phyloP scores from a whole-genome alignment of 2,329 filamentous ascomycete genomes.

The Davidsoniella australis region DNA sequence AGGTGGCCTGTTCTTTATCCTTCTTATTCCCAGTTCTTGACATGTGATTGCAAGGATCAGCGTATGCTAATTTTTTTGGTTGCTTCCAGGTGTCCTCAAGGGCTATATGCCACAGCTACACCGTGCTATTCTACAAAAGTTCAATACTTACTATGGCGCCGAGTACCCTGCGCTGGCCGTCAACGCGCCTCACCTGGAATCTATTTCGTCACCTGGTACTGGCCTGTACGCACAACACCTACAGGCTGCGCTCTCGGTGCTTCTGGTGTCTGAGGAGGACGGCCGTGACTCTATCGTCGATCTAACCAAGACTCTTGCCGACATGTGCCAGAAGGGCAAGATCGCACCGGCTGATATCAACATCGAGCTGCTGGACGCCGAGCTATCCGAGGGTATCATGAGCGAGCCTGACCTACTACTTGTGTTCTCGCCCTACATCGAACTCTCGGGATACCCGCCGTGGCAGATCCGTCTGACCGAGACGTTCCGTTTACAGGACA shows the following conservation, averaged over 20 bases:
- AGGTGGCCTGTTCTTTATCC: slow-evolving; percentile 17
- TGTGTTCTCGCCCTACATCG: slow-evolving; percentile 68
- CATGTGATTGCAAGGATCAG: too few species aligned
- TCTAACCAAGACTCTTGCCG: slow-evolving; percentile 78
- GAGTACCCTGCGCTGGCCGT: slow-evolving; percentile 52
- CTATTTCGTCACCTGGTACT: slow-evolving; percentile 18
- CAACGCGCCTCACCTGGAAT: slow-evolving; percentile 27
- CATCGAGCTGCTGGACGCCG: slow-evolving; percentile 71
- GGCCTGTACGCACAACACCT: slow-evolving; percentile 15
- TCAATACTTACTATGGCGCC: slow-evolving; percentile 74
- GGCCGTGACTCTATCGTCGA: slow-evolving; percentile 89
- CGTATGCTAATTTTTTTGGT: too few species aligned
- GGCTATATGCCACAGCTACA: slow-evolving; percentile 75
- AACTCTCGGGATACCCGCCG: slow-evolving; percentile 80
- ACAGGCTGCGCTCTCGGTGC: slow-evolving; percentile 11
- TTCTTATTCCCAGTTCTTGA: not conserved
- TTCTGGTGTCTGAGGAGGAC: slow-evolving; percentile 66
- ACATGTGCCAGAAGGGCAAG: slow-evolving; percentile 87
- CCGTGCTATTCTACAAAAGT: slow-evolving; percentile 58
- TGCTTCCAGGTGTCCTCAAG: slow-evolving; percentile 59
- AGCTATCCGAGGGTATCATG: slow-evolving; percentile 66
- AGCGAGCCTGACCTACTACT: slow-evolving; percentile 79
- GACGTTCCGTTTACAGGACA: slow-evolving; percentile 67
- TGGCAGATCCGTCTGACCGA: slow-evolving; percentile 94
- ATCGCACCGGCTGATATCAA: slow-evolving; percentile 68